Base-by-base conservation (phyloP, 805 yeast species). In the Schizosaccharomyces octosporus region DNA sequence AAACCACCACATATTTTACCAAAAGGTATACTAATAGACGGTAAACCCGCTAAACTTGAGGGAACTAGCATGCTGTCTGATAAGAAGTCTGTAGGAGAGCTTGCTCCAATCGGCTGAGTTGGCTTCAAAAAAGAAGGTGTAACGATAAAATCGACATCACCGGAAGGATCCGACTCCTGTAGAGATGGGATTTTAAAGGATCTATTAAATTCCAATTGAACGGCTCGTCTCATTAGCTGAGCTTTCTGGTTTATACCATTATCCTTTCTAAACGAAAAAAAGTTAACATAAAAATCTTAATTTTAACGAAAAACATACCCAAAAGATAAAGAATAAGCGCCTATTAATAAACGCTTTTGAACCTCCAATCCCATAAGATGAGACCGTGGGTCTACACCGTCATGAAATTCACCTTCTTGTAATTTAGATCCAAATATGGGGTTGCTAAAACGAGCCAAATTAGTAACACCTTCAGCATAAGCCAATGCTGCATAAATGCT, bases 401-500 rank as follows among this genome's bases (percentile, higher is more conserved):
- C 66, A 68, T 4, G 41, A 36, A 2, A 36, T 36, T 4, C 4
- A 36, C 68, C 51, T 66, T 64, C 29, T 58, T 63, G 61, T 63
- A 70, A 62, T 71, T 70, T 1, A 65, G 64, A 41, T 68, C 71
- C 0, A 78, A 74, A 69, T 83, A 93, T 62, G 97, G 75, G 24
- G 89, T 74, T 98, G 71, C 93, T 98, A 68, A 78, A 93, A 41
- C 97, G 75, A 1, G 96, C 79, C 60, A 93, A 75, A 69, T 93
- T 93, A 0, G 97, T 90, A 0, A 94, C 83, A 0, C 97, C 97
- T 68, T 93, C 98, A 0, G 96, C 85, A 0, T 96, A 85, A 1
- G 93, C 89, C 45, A 94, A 66, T 0, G 95, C 85, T 69, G 85
- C 90, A 71, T 93, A 93, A 0, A 87, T 79, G 32, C 94, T 88